Percentiles rank a stretch among this genome's conserved stretches.
Conservation (phyloP, 306 rosid species). For the Dicorynia guianensis region DNA sequence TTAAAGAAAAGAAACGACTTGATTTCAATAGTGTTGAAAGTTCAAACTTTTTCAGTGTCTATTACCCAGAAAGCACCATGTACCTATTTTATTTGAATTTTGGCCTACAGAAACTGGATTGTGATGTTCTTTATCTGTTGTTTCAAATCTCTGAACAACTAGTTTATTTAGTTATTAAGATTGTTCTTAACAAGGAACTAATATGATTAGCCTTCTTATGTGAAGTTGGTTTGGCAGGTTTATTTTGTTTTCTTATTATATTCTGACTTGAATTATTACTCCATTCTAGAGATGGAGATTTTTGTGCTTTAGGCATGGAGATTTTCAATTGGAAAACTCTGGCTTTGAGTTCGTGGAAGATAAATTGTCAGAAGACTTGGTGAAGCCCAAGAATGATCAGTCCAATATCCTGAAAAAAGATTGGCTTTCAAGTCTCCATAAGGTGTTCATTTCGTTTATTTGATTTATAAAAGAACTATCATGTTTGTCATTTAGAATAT, state of each 20-base stretch:
- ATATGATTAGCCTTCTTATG: slow-evolving; percentile 10
- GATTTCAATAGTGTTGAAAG: neutral
- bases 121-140: too few relatives aligned
- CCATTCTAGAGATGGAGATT: slow-evolving; percentile 51
- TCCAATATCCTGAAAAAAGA: slow-evolving; percentile 39
- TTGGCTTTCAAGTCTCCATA: slow-evolving; percentile 45
- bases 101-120: neutral
- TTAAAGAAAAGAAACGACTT: neutral
- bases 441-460: slow-evolving; percentile 47
- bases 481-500: slow-evolving; percentile 18
- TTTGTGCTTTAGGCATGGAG: slow-evolving; percentile 50
- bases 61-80: neutral
- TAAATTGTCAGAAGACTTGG: slow-evolving; percentile 47
- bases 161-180: neutral
- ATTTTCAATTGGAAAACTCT: slow-evolving; percentile 36
- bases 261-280: slow-evolving; percentile 30
- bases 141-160: neutral
- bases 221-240: slow-evolving; percentile 21
- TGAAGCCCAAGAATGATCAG: slow-evolving; percentile 30
- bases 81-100: neutral
- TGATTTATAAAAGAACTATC: slow-evolving; percentile 3
- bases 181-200: neutral
- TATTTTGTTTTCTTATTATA: neutral
- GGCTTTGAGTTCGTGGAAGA: slow-evolving; percentile 44
- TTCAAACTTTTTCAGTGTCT: neutral